Percentiles rank a stretch among this genome's conserved stretches.
phyloP scores from a whole-genome alignment of 148 eudicot genomes.

The Heliamphora exappendiculata region DNA sequence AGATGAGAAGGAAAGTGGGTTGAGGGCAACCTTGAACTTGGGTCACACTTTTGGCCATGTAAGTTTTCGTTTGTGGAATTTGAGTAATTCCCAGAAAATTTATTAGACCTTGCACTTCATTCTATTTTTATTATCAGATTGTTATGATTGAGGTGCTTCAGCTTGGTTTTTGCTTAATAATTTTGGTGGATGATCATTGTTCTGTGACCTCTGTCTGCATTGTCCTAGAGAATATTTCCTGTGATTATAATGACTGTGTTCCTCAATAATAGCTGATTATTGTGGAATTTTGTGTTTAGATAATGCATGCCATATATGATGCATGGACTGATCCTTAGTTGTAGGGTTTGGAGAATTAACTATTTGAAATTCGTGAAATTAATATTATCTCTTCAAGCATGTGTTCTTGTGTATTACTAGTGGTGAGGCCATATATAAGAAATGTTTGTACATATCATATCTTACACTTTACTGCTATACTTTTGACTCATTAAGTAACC shows the following conservation, averaged over 20 bases:
- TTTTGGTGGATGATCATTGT: neutral
- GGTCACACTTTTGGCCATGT: slow-evolving; percentile 99
- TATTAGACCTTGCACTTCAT: neutral
- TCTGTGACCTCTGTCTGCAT: neutral
- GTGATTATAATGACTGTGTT: neutral
- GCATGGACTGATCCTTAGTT: neutral
- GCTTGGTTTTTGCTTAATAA: neutral
- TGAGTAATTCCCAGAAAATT: neutral
- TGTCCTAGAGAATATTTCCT: neutral
- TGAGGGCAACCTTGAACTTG: slow-evolving; percentile 90
- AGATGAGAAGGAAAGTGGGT: slow-evolving; percentile 94
- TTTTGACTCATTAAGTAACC: neutral
- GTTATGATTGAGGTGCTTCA: neutral
- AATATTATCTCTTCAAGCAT: too few relatives aligned
- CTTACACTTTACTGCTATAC: neutral
- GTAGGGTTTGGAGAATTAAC: too few relatives aligned
- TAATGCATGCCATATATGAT: neutral
- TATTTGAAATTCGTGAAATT: too few relatives aligned
- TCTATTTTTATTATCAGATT: neutral
- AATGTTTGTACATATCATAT: neutral
- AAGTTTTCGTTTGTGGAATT: slow-evolving; percentile 25
- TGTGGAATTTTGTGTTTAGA: neutral
- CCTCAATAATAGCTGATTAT: neutral
- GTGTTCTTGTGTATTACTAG: neutral
- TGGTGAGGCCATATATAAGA: neutral